phyloP scores from a whole-genome alignment of 495 filamentous ascomycete species.

The Neurospora sp. region DNA sequence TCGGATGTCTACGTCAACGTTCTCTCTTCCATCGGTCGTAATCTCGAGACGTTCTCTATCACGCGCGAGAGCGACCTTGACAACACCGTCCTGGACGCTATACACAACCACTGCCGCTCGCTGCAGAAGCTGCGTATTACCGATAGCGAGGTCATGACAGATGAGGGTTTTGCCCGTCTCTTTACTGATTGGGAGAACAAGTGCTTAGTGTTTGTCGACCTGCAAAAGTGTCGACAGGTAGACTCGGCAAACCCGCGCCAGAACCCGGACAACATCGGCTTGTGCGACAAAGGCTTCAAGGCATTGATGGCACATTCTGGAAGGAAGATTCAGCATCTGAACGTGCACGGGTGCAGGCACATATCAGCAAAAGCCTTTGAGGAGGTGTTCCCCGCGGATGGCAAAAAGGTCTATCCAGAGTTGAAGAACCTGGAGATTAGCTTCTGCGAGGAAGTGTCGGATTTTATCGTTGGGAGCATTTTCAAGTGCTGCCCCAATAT shows the following conservation, averaged over 20 bases:
- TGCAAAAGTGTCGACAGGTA: constrained; percentile 62
- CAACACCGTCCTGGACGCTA: constrained; percentile 50
- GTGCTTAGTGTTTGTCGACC: constrained; percentile 54
- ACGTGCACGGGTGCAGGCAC: constrained; percentile 70
- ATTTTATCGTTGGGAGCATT: constrained; percentile 60
- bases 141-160: constrained; percentile 61
- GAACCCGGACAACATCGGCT: constrained; percentile 57
- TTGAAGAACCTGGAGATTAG: constrained; percentile 64
- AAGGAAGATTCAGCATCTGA: constrained; percentile 45
- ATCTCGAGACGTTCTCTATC: constrained; percentile 63
- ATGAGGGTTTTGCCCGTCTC: constrained; percentile 56
- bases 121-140: constrained; percentile 70
- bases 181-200: constrained; percentile 69
- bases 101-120: constrained; percentile 56
- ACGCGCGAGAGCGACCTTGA: constrained; percentile 47
- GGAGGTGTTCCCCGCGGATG: constrained; percentile 49
- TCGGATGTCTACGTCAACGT: constrained; percentile 48
- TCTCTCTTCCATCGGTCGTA: constrained; percentile 45
- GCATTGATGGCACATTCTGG: constrained; percentile 83
- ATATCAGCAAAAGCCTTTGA: constrained; percentile 59
- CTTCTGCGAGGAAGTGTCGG: constrained; percentile 66
- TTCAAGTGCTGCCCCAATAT: constrained; percentile 66
- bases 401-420: constrained; percentile 45
- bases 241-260: constrained; percentile 44
- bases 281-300: constrained; percentile 62